Base-by-base conservation (phyloP, 2,329 filamentous ascomycete species). In the Colletotrichum eleusines region DNA sequence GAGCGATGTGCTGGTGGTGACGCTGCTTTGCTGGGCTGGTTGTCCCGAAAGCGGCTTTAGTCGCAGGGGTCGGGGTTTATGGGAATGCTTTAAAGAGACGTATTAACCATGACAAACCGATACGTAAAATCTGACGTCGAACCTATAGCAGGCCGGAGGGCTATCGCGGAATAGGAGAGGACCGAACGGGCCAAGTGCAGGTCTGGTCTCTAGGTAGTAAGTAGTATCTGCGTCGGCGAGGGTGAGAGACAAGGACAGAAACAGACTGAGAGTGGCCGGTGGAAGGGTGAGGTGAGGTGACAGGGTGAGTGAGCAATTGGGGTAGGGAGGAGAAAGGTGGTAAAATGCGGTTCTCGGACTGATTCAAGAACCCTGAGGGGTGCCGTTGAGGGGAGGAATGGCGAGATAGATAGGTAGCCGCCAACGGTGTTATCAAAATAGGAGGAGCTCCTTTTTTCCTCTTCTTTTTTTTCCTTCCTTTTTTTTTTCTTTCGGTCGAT, bases 391-490 rank as follows among this genome's bases (percentile, higher is more conserved):
- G 33, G 51, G 51, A 38, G 46, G 40, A 69, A 71, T 69, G 65
- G 58, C 51, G 65, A 69, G 65, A 71, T 64, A 71, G 69, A 71
- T 71, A 71, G 69, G n/a, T n/a, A n/a, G n/a, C n/a, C n/a, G n/a
- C 58, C 58, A 62, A 44, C 48, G 42, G 53, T 59, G 69, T 63
- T 71, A 71, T 71, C 69, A 69, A 69, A 44, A 61, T 23, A 44
- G 69, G 40, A 69, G 69, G 40, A 69, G 69, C 69, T 68, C 69
- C 69, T 67, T n/a, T 20, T n/a, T 44, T 44, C 4, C 20, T 16
- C 42, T 7, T 18, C 20, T 7, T n/a, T n/a, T n/a, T n/a, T n/a
- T n/a, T n/a, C n/a, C 69, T 68, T 65, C 69, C 62, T n/a, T 20
- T n/a, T 44, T 44, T 9, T 12, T 16, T 20, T 7, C 6, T 8